Evolutionary conservation across 176 grass and related monocot species (phyloP).

Genomic region (Areca catechu): DNA sequence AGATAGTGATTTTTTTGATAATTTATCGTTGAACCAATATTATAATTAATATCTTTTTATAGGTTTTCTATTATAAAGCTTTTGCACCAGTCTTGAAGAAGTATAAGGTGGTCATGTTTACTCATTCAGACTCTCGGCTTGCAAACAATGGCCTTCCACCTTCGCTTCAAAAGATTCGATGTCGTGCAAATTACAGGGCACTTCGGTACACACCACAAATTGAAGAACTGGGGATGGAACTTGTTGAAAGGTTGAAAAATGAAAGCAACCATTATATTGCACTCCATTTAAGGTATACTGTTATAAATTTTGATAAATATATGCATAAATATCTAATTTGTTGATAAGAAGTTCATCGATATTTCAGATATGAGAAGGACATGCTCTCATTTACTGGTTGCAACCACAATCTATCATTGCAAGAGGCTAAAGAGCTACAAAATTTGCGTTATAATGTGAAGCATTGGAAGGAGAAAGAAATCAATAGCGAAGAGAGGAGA

Average conservation of each 20-base stretch:
- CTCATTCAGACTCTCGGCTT: constrained; percentile 71
- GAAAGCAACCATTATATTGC: constrained; percentile 78
- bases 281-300: constrained; percentile 70
- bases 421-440: constrained; percentile 58
- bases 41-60: constrained; percentile 5
- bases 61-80: constrained; percentile 88
- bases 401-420: constrained; percentile 63
- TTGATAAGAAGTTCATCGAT: background rate
- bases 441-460: constrained; percentile 66
- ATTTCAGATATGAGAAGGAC: constrained; percentile 90
- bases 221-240: constrained; percentile 55
- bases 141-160: constrained; percentile 84
- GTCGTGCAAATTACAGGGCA: constrained; percentile 80
- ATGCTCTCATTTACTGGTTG: constrained; percentile 98
- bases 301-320: too few species aligned
- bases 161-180: constrained; percentile 71
- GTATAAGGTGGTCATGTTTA: constrained; percentile 72
- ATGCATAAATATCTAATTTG: too few species aligned
- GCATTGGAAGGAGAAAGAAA: constrained; percentile 97
- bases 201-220: constrained; percentile 57
- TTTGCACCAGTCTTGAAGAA: constrained; percentile 59
- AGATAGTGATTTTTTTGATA: too few species aligned
- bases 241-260: constrained; percentile 78
- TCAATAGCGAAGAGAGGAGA: constrained; percentile 66
- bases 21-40: too few species aligned